Percentiles rank a stretch among this genome's conserved stretches.
Conservation (phyloP, 2,329 filamentous ascomycete genomes). For the Colletotrichum eleusines region DNA sequence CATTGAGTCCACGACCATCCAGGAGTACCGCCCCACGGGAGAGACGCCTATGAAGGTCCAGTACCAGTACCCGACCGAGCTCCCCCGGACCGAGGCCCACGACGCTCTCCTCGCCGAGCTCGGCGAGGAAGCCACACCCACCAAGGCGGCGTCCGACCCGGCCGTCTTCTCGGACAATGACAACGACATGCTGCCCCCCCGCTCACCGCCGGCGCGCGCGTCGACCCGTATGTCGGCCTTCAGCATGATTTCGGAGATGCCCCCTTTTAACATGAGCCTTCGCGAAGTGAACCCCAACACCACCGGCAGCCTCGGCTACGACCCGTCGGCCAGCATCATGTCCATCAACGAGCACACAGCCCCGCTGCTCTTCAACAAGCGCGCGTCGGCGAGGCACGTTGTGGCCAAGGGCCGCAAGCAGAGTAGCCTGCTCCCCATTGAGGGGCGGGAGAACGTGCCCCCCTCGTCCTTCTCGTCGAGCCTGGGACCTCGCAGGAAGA, state of each 20-base stretch:
- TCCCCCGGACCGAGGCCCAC: slow-evolving; percentile 78
- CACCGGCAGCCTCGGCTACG: slow-evolving; percentile 58
- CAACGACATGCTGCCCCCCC: slow-evolving; percentile 20
- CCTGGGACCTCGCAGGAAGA: slow-evolving; percentile 63
- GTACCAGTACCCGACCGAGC: slow-evolving; percentile 82
- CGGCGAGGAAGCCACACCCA: slow-evolving; percentile 50
- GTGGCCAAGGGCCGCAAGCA: slow-evolving; percentile 52
- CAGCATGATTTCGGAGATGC: slow-evolving; percentile 41
- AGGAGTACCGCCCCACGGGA: slow-evolving; percentile 88
- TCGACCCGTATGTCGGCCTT: slow-evolving; percentile 39
- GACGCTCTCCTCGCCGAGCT: slow-evolving; percentile 59
- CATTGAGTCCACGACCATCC: slow-evolving; percentile 73
- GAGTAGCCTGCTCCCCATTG: slow-evolving; percentile 49
- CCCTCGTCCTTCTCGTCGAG: slow-evolving; percentile 60
- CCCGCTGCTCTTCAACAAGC: slow-evolving; percentile 59
- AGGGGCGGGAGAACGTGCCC: slow-evolving; percentile 66
- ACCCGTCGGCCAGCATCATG: slow-evolving; percentile 57
- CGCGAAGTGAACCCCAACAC: slow-evolving; percentile 65
- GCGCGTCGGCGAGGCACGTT: slow-evolving; percentile 52
- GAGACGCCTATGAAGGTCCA: slow-evolving; percentile 84
- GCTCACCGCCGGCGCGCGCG: slow-evolving; percentile 32
- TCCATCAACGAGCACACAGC: slow-evolving; percentile 58
- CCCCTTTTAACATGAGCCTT: slow-evolving; percentile 58
- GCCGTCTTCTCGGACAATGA: slow-evolving; percentile 59
- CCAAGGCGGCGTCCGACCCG: slow-evolving; percentile 26